Conservation (phyloP, 495 filamentous ascomycete species). For the Xylaria scruposa region DNA sequence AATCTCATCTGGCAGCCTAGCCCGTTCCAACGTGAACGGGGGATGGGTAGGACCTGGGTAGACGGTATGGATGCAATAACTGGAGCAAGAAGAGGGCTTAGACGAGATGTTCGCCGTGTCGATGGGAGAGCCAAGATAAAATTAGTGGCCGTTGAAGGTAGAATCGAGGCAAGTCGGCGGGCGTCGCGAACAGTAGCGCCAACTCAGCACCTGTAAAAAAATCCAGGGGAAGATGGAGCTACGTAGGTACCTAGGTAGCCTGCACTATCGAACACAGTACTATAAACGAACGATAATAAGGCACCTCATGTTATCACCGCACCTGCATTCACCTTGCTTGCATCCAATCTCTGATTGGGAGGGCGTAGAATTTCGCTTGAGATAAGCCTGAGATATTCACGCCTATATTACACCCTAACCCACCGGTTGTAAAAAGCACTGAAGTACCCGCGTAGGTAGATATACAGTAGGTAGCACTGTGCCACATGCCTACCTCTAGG, state of each 20-base stretch:
- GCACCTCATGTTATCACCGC: not conserved
- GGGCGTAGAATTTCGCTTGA: not conserved
- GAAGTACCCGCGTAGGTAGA: not conserved
- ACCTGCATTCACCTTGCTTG: constrained; percentile 7
- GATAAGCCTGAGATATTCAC: not conserved
- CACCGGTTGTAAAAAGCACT: not conserved
- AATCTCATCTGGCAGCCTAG: constrained; percentile 5
- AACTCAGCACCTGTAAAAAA: constrained; percentile 1
- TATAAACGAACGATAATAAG: not conserved
- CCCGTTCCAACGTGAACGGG: not conserved
- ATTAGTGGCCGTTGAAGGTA: constrained; percentile 2
- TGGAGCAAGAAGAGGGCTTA: constrained; percentile 22
- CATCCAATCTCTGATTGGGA: not conserved
- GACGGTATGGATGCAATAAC: constrained; percentile 20
- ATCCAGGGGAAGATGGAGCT: constrained; percentile 2
- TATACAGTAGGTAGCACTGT: not conserved
- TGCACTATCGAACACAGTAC: not conserved
- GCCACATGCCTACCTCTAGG: not conserved
- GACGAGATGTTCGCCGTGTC: not conserved
- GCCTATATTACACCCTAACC: constrained; percentile 6
- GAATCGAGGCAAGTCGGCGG: not conserved
- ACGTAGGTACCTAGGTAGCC: constrained; percentile 3
- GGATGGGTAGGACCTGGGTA: not conserved
- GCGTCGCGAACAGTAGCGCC: not conserved
- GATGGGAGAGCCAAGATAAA: constrained; percentile 1